Evolutionary conservation across 225 moss, liverwort and hornwort species (phyloP).

Genomic region (Physcomitrellopsis africana): DNA sequence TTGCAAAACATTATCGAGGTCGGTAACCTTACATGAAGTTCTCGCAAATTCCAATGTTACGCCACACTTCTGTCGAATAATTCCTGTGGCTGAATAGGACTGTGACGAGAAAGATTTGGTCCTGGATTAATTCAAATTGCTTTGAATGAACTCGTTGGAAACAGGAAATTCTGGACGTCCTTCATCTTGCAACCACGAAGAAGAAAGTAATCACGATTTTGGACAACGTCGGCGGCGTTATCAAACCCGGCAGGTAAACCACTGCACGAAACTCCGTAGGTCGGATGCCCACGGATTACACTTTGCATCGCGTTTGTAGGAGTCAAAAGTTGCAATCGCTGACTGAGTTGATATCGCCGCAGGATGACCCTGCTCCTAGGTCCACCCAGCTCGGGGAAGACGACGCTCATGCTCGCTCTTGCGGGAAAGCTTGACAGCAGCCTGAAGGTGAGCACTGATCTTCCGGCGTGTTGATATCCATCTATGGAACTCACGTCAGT

Average conservation of each 20-base stretch:
- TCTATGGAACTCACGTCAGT: neutral
- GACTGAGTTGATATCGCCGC: neutral
- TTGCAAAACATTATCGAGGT: conserved; percentile 37
- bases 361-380: conserved; percentile 55
- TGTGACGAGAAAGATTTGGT: neutral
- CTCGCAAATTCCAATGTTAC: neutral
- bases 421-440: conserved; percentile 40
- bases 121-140: neutral
- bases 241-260: conserved; percentile 51
- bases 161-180: conserved; percentile 33
- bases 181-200: conserved; percentile 42
- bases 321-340: neutral
- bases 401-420: conserved; percentile 46
- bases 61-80: too few relatives aligned
- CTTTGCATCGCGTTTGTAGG: neutral
- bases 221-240: conserved; percentile 44
- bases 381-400: conserved; percentile 52
- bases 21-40: neutral
- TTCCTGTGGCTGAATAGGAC: too few relatives aligned
- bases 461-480: neutral
- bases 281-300: too few relatives aligned
- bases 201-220: conserved; percentile 49
- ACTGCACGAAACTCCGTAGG: too few relatives aligned
- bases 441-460: conserved; percentile 33
- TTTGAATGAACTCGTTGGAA: neutral